These are phyloP conservation scores for Trichoderma reesei DNA, from an alignment of 495 filamentous ascomycete species.

Conservation along the genomic window DNA sequence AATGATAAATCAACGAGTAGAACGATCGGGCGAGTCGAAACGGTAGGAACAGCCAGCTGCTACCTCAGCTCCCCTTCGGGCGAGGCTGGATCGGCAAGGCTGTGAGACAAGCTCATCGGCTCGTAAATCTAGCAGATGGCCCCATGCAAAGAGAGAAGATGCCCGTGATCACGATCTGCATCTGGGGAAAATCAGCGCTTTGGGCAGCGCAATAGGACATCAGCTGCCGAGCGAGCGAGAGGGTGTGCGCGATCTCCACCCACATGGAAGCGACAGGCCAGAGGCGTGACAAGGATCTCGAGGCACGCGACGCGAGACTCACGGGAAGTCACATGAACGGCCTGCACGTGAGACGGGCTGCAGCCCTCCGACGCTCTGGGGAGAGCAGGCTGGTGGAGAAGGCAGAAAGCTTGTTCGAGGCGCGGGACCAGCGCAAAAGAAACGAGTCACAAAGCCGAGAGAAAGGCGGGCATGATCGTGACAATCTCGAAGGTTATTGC, in stretches of 20 bases:
- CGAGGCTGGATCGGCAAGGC: not conserved
- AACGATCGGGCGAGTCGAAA: too few species aligned
- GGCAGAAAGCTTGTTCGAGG: not conserved
- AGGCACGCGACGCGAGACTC: slow-evolving; percentile 5
- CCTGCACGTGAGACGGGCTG: slow-evolving; percentile 1
- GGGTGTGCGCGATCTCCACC: not conserved
- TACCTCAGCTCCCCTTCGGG: not conserved
- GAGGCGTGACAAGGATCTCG: not conserved
- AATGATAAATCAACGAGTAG: not conserved
- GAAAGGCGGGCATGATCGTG: not conserved
- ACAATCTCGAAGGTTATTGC: not conserved
- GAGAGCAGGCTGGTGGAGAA: not conserved
- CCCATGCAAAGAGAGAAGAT: not conserved
- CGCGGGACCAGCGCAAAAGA: not conserved
- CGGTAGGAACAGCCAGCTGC: too few species aligned
- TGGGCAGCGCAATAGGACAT: not conserved
- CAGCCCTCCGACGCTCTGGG: not conserved
- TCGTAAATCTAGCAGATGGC: slow-evolving; percentile 13
- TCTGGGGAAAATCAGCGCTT: not conserved
- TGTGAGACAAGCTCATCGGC: slow-evolving; percentile 2
- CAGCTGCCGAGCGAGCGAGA: not conserved
- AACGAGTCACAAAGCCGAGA: not conserved
- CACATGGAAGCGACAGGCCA: not conserved
- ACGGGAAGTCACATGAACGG: slow-evolving; percentile 8
- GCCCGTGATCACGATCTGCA: slow-evolving; percentile 4